phyloP scores from a whole-genome alignment of 1,139 yeast genomes.

The Spencermartinsiella ligniputridi region DNA sequence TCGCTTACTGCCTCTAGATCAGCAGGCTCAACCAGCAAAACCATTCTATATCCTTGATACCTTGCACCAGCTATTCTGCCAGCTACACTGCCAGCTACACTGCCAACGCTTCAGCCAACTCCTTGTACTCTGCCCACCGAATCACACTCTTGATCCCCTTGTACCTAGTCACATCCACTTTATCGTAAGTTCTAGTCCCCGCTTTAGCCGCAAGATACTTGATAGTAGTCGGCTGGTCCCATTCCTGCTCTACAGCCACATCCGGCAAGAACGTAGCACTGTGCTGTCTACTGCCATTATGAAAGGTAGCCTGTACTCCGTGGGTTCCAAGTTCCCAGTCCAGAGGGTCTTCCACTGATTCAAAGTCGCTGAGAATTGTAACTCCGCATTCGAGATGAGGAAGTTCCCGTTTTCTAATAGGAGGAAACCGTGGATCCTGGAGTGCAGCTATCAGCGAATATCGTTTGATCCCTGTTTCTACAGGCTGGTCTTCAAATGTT shows the following conservation, averaged over 20 bases:
- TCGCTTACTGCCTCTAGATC: too few species aligned
- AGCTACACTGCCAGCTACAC: too few species aligned
- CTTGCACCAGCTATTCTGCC: too few species aligned
- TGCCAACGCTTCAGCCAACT: conserved; percentile 10
- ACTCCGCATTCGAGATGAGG: conserved; percentile 47
- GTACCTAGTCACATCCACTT: conserved; percentile 32
- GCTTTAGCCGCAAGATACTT: conserved; percentile 70
- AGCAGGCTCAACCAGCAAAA: too few species aligned
- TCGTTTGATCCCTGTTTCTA: conserved; percentile 55
- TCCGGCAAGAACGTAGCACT: conserved; percentile 85
- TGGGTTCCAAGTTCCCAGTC: conserved; percentile 84
- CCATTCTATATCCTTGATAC: too few species aligned
- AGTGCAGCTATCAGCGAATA: conserved; percentile 70
- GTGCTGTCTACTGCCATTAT: conserved; percentile 32
- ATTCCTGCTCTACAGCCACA: conserved; percentile 84
- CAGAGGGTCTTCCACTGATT: conserved; percentile 43
- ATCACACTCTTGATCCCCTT: conserved; percentile 31
- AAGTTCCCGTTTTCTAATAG: conserved; percentile 59
- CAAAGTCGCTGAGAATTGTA: conserved; percentile 63
- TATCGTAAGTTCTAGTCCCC: conserved; percentile 36
- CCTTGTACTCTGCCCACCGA: conserved; percentile 27
- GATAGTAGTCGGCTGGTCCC: conserved; percentile 73
- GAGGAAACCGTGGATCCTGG: conserved; percentile 71
- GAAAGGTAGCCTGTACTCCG: conserved; percentile 64
- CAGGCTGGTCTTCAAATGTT: conserved; percentile 52